Conservation (phyloP, 805 yeast genomes). For the Komagataella mondaviorum region DNA sequence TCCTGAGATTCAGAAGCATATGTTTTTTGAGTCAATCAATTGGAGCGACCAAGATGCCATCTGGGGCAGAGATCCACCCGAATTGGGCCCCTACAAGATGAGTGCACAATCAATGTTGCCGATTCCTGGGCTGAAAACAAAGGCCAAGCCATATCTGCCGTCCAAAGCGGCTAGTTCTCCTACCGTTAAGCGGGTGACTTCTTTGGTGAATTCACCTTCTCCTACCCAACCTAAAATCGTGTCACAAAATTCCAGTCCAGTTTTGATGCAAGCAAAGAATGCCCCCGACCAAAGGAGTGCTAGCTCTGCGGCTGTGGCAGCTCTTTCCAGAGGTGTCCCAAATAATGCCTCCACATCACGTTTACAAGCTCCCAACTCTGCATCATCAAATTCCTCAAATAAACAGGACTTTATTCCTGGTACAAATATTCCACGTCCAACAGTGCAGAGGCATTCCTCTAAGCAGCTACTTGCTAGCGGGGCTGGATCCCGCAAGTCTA, state of each 20-base stretch:
- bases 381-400: background rate
- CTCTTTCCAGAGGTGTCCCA: slow-evolving; percentile 35
- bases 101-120: slow-evolving; percentile 72
- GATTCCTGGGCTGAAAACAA: slow-evolving; percentile 35
- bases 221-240: slow-evolving; percentile 1
- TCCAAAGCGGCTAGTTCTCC: slow-evolving; percentile 1
- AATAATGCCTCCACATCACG: slow-evolving; percentile 17
- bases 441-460: background rate
- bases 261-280: background rate
- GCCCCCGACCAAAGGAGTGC: background rate
- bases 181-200: background rate
- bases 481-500: background rate
- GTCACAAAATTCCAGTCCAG: background rate
- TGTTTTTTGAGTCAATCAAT: slow-evolving; percentile 42
- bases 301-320: background rate
- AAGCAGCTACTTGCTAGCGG: background rate
- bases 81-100: slow-evolving; percentile 57
- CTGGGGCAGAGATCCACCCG: slow-evolving; percentile 53
- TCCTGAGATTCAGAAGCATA: slow-evolving; percentile 44
- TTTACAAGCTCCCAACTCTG: slow-evolving; percentile 2
- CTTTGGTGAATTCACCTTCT: slow-evolving; percentile 2
- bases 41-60: slow-evolving; percentile 39
- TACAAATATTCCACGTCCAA: slow-evolving; percentile 1
- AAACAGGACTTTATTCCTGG: background rate
- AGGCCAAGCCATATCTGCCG: slow-evolving; percentile 6